Conservation (phyloP, 768 basidiomycete species). For the Cystobasidium tubakii region DNA sequence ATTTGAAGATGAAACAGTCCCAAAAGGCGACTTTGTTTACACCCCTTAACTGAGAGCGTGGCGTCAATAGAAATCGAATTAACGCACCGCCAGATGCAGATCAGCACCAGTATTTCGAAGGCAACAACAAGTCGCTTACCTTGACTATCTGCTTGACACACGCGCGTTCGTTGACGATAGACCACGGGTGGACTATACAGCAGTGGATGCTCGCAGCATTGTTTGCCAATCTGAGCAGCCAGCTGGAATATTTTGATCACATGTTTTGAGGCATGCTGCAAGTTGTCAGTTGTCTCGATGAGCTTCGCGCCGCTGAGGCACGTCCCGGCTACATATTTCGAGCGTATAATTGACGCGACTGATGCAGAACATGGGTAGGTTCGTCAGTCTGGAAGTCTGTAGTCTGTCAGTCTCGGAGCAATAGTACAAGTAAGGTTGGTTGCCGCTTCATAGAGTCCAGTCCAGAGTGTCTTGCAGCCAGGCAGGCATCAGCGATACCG, state of each 20-base stretch:
- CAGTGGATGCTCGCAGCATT: background rate
- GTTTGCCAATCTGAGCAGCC: background rate
- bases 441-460: too few species aligned
- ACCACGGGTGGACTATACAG: background rate
- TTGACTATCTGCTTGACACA: background rate
- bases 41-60: background rate
- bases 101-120: background rate
- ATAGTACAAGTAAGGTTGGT: too few species aligned
- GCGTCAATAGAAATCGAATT: background rate
- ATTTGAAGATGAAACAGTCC: constrained; percentile 2
- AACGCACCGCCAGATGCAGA: background rate
- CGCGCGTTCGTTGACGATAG: background rate
- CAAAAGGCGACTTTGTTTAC: background rate
- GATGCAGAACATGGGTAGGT: background rate
- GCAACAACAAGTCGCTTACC: background rate
- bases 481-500: too few species aligned
- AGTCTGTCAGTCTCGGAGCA: too few species aligned
- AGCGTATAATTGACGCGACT: background rate
- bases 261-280: constrained; percentile 16
- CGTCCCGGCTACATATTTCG: background rate
- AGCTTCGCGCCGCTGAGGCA: background rate
- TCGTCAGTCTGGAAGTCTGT: background rate
- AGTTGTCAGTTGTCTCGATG: background rate
- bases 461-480: too few species aligned
- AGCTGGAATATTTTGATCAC: constrained; percentile 17